Evolutionary conservation across 177 flowering plant species (phyloP).

Genomic region (Vitis hybrid): DNA sequence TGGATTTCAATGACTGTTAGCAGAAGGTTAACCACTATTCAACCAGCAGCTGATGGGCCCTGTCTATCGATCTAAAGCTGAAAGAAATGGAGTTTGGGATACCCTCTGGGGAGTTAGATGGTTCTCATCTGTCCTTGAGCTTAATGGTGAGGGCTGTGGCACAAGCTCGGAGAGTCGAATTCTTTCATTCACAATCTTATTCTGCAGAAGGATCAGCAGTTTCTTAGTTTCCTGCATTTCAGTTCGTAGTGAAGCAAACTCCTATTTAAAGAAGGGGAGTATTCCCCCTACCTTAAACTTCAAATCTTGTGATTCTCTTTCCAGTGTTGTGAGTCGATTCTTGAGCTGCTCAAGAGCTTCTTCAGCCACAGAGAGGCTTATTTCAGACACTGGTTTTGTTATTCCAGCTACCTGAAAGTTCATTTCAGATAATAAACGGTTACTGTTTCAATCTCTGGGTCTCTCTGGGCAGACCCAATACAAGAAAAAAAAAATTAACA

Average conservation of each 20-base stretch:
- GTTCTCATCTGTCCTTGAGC: constrained; percentile 37
- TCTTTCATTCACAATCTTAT: constrained; percentile 45
- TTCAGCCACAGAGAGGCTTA: constrained; percentile 56
- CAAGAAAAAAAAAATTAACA: neutral
- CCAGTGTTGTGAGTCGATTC: constrained; percentile 41
- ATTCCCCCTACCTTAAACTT: constrained; percentile 52
- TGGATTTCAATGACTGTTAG: constrained; percentile 16
- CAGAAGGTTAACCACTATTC: constrained; percentile 16
- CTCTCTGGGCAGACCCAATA: neutral
- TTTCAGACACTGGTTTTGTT: constrained; percentile 43
- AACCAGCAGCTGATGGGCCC: too few species aligned
- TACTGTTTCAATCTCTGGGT: neutral
- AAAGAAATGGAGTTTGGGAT: constrained; percentile 44
- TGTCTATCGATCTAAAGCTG: constrained; percentile 48
- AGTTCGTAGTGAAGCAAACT: too few species aligned
- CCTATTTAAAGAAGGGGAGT: neutral
- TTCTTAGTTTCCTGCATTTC: neutral
- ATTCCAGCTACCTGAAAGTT: constrained; percentile 77
- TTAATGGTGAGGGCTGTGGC: constrained; percentile 50
- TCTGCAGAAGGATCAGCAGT: constrained; percentile 35
- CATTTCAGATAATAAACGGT: neutral
- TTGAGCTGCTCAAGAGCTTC: constrained; percentile 67
- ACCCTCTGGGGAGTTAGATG: constrained; percentile 29
- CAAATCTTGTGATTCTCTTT: constrained; percentile 60
- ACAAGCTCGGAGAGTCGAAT: constrained; percentile 50